Conservation (phyloP, 2,329 filamentous ascomycete genomes). For the Scedosporium minutisporum region DNA sequence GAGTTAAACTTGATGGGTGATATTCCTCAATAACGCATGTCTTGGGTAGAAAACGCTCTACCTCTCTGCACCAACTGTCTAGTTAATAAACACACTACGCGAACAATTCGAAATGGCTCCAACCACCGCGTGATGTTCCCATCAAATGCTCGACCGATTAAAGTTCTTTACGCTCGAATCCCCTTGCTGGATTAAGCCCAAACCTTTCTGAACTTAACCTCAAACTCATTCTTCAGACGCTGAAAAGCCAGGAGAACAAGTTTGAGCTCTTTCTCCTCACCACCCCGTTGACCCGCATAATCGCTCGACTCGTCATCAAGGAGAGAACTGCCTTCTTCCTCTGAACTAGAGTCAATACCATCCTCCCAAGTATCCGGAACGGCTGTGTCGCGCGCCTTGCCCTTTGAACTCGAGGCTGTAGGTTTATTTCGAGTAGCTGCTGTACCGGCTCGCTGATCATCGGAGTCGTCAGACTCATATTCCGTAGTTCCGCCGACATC, state of each 20-base stretch:
- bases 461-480: constrained; percentile 17
- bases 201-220: constrained; percentile 52
- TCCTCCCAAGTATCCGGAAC: constrained; percentile 38
- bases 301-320: neutral
- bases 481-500: constrained; percentile 32
- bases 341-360: constrained; percentile 20
- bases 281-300: constrained; percentile 4
- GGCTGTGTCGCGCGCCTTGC: constrained; percentile 5
- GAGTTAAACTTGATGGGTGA: no score
- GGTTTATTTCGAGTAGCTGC: neutral
- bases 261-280: constrained; percentile 34
- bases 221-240: constrained; percentile 48
- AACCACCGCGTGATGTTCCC: no score
- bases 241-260: constrained; percentile 51
- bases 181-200: constrained; percentile 36
- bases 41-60: no score
- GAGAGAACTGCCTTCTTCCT: constrained; percentile 5
- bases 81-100: no score
- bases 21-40: no score
- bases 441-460: constrained; percentile 30
- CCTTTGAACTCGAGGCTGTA: neutral
- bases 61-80: no score
- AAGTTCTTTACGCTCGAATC: no score
- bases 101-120: no score
- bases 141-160: no score